Conservation (phyloP, 2,329 filamentous ascomycete genomes). For the Epichloe scottii region DNA sequence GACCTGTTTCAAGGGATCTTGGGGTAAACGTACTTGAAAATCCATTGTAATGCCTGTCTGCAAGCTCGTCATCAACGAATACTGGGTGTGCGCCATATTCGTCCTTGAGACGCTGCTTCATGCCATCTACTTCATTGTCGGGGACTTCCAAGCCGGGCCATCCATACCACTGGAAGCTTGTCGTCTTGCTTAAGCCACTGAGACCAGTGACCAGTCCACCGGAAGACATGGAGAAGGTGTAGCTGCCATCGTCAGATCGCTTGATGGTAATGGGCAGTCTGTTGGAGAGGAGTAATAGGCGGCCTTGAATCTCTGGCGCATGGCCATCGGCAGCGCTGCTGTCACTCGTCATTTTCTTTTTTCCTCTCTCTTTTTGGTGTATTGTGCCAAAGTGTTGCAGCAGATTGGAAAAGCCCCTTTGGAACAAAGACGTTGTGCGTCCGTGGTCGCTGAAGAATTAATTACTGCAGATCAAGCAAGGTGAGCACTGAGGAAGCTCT, state of each 20-base stretch:
- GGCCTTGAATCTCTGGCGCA: conserved; percentile 25
- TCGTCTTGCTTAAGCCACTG: conserved; percentile 82
- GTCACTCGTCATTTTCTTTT: conserved; percentile 1
- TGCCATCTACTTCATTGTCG: conserved; percentile 61
- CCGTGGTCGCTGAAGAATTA: no score
- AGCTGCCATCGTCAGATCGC: conserved; percentile 79
- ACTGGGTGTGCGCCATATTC: conserved; percentile 85
- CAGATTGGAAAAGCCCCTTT: no score
- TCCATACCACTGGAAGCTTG: conserved; percentile 95
- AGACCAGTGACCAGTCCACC: conserved; percentile 90
- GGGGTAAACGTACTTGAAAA: conserved; percentile 63
- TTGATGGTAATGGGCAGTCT: conserved; percentile 95
- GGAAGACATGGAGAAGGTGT: conserved; percentile 92
- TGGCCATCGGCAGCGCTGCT: conserved; percentile 18
- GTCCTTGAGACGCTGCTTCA: conserved; percentile 69
- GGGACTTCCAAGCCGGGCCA: conserved; percentile 93
- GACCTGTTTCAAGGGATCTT: neutral
- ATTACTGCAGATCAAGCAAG: neutral
- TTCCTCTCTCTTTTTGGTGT: neutral
- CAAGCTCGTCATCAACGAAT: conserved; percentile 85
- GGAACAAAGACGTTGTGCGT: no score
- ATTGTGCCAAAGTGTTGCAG: no score
- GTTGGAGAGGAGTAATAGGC: conserved; percentile 81
- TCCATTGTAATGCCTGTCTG: conserved; percentile 93
- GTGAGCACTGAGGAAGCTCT: neutral